Evolutionary conservation across 768 basidiomycete genomes (phyloP).

Genomic region (Termitomyces bulborhizus): DNA sequence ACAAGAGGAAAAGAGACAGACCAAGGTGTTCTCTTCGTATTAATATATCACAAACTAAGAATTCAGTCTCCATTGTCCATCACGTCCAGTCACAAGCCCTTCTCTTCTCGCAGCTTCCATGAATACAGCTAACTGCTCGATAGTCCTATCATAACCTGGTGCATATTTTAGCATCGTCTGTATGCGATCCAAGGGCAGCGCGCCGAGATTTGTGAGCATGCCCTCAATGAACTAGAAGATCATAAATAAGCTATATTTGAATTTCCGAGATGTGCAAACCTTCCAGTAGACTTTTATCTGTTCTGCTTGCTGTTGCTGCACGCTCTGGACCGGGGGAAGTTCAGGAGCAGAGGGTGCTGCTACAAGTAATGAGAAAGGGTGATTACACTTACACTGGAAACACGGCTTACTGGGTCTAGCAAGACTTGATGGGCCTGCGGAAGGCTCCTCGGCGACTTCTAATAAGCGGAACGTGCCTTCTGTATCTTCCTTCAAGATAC

Average conservation of each 20-base stretch:
- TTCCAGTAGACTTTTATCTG: slow-evolving; percentile 90
- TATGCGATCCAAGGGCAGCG: slow-evolving; percentile 74
- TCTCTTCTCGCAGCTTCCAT: slow-evolving; percentile 79
- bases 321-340: slow-evolving; percentile 41
- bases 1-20: too few species aligned
- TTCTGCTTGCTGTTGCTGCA: slow-evolving; percentile 74
- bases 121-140: slow-evolving; percentile 73
- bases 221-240: slow-evolving; percentile 73
- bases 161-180: slow-evolving; percentile 85
- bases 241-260: not conserved
- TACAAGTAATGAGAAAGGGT: not conserved
- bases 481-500: slow-evolving; percentile 66
- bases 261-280: slow-evolving; percentile 31
- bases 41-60: not conserved
- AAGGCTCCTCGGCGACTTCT: slow-evolving; percentile 50
- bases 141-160: slow-evolving; percentile 72
- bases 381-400: not conserved
- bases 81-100: slow-evolving; percentile 62
- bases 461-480: slow-evolving; percentile 60
- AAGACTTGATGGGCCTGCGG: slow-evolving; percentile 16
- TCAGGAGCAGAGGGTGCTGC: slow-evolving; percentile 30
- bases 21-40: not conserved
- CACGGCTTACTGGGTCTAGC: slow-evolving; percentile 4
- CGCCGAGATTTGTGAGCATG: slow-evolving; percentile 84
- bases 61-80: slow-evolving; percentile 60